Evolutionary conservation across 139 green algal genomes (phyloP).

Genomic region (Gonium pectorale): DNA sequence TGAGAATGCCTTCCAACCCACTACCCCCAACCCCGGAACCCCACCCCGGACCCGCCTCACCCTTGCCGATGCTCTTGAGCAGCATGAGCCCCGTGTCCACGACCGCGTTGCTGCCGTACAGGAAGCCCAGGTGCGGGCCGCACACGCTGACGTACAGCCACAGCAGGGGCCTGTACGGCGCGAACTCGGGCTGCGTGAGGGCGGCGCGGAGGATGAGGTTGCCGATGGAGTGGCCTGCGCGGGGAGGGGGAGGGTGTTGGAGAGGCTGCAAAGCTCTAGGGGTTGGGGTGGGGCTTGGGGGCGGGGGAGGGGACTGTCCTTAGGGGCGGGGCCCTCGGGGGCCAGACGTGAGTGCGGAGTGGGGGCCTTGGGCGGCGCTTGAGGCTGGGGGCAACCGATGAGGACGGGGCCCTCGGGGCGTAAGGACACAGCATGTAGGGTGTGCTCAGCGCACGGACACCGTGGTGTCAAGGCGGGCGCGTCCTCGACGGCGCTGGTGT

Average conservation of each 20-base stretch:
- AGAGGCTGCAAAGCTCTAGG: background rate
- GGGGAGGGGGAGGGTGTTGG: conserved; percentile 22
- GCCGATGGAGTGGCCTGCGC: conserved; percentile 79
- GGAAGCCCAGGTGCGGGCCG: conserved; percentile 78
- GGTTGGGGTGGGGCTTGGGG: background rate
- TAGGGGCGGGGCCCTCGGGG: too few species aligned
- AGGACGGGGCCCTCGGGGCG: too few species aligned
- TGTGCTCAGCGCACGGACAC: too few species aligned
- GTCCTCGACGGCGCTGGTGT: too few species aligned
- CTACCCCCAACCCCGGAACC: background rate
- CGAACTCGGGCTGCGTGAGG: conserved; percentile 59
- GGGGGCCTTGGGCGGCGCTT: too few species aligned
- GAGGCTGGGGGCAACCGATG: too few species aligned
- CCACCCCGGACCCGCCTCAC: too few species aligned
- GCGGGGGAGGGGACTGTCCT: background rate
- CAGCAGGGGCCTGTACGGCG: conserved; percentile 58
- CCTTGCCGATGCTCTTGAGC: conserved; percentile 57
- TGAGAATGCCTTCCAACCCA: too few species aligned
- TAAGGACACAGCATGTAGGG: too few species aligned
- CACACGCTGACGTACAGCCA: conserved; percentile 70
- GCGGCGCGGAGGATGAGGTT: conserved; percentile 78
- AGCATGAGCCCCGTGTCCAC: conserved; percentile 70
- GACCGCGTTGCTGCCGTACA: conserved; percentile 69
- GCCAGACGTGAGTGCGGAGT: too few species aligned
- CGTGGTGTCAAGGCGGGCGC: too few species aligned